Conservation (phyloP, 495 filamentous ascomycete genomes). For the Cetradonia linearis region DNA sequence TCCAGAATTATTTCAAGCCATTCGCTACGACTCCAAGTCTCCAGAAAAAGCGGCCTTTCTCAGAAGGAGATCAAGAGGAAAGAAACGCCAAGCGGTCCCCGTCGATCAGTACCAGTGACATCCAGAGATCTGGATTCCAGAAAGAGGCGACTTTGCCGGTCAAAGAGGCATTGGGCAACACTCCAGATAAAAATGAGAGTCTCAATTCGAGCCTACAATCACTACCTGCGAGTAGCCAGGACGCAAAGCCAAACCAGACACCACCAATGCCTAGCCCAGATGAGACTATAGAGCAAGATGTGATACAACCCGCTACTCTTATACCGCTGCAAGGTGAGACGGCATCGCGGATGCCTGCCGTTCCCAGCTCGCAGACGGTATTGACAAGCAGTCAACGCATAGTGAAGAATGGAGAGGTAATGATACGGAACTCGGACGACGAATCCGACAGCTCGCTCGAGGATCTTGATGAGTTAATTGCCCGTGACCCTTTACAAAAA, state of each 20-base stretch:
- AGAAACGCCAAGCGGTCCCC: slow-evolving; percentile 10
- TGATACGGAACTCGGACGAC: slow-evolving; percentile 61
- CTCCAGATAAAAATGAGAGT: too few relatives aligned
- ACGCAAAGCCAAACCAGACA: neutral
- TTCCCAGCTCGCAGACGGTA: slow-evolving; percentile 10
- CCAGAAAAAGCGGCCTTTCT: slow-evolving; percentile 13
- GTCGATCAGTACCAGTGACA: slow-evolving; percentile 3
- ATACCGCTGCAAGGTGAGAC: neutral
- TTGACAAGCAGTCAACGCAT: slow-evolving; percentile 33
- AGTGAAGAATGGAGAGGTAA: slow-evolving; percentile 40
- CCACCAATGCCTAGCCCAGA: neutral
- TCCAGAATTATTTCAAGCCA: slow-evolving; percentile 36
- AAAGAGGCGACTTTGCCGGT: neutral
- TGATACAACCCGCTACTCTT: neutral
- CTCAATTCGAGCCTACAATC: neutral
- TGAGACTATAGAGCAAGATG: neutral
- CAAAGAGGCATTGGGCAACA: too few relatives aligned
- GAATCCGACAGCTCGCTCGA: slow-evolving; percentile 47
- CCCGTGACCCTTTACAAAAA: slow-evolving; percentile 24
- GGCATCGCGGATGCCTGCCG: neutral
- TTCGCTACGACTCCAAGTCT: slow-evolving; percentile 1
- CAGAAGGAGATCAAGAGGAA: slow-evolving; percentile 11
- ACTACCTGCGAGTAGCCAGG: neutral
- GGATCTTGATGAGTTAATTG: slow-evolving; percentile 35
- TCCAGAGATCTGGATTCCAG: neutral